Evolutionary conservation across 139 green algal species (phyloP), one percentile per base, ranked within the genome.

Genomic region (Pleodorina starrii): DNA sequence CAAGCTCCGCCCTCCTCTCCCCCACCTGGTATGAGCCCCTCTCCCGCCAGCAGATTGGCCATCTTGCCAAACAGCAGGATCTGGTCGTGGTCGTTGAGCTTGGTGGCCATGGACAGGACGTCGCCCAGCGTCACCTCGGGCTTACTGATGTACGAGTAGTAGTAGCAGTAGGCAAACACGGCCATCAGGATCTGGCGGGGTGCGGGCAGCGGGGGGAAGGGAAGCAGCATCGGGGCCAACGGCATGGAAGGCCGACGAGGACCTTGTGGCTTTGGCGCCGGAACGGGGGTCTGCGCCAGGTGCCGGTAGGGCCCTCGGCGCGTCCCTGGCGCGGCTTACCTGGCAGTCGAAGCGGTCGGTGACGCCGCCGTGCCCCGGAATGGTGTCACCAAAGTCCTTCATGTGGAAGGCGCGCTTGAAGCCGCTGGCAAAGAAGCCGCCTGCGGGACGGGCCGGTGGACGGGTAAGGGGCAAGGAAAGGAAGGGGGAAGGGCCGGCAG

Each of bases 371-470:
- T 99, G 98, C 0, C 98, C 98, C 14, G 98, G 98, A 78, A 99
- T 99, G 63, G 92, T 97, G 89, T 99, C 96, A 1, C 97, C 97
- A 95, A 99, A 99, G 90, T 99, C 98, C 92, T 99, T 99, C 90
- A 99, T 97, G 79, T 98, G 97, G 91, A 99, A 99, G 32, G 97
- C 97, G 21, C 98, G 96, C 95, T 99, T 99, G 94, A 99, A 99
- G 25, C 98, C 98, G 42, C 93, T 97, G 9, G 97, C 98, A 84
- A 99, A 99, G 90, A 99, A 99, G 25, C 98, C 98, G 51, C 96
- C 93, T 96, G 93, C 63, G 60, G 11, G 36, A 6, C 27, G 51
- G 69, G 36, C 19, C n/a, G n/a, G n/a, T n/a, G n/a, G n/a, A n/a
- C n/a, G n/a, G n/a, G n/a, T n/a, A n/a, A n/a, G n/a, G n/a, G n/a